Percentiles rank a stretch among this genome's conserved stretches.
phyloP scores from a whole-genome alignment of 1,139 yeast species.

The Waltiozyma sp. region DNA sequence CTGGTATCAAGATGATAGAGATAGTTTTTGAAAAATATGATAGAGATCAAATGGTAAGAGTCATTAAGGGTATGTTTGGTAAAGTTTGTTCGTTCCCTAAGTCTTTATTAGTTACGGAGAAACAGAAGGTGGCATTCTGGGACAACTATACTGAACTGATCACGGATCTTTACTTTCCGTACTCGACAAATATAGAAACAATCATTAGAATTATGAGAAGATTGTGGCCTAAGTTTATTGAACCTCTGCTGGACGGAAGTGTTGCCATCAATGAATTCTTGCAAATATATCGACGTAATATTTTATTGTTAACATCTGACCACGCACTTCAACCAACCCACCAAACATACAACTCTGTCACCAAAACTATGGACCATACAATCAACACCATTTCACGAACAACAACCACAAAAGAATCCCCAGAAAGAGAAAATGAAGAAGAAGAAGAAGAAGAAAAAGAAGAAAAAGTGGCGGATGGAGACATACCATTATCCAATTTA shows the following conservation, averaged over 20 bases:
- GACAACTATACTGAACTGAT: constrained; percentile 35
- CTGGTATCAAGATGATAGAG: constrained; percentile 38
- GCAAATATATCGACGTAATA: constrained; percentile 34
- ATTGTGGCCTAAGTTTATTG: constrained; percentile 43
- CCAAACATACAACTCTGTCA: constrained; percentile 2
- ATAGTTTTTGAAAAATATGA: constrained; percentile 38
- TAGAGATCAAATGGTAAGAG: constrained; percentile 28
- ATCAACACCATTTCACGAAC: neutral
- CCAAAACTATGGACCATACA: constrained; percentile 2
- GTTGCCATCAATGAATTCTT: constrained; percentile 30
- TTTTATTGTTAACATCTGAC: constrained; percentile 25
- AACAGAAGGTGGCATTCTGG: constrained; percentile 29
- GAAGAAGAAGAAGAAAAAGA: too few species aligned
- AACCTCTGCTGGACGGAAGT: constrained; percentile 28
- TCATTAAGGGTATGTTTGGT: constrained; percentile 22
- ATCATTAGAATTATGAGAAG: constrained; percentile 31
- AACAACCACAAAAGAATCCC: neutral
- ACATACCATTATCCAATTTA: constrained; percentile 27
- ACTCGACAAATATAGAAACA: constrained; percentile 36
- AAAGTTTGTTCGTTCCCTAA: constrained; percentile 21
- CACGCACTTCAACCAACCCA: constrained; percentile 4
- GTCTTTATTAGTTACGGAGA: constrained; percentile 1
- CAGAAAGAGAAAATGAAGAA: neutral
- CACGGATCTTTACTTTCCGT: constrained; percentile 40
- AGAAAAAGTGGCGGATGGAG: neutral